Evolutionary conservation across 345 rosid species (phyloP), one percentile per base, ranked within the genome.

Genomic region (Populus ilicifolia): DNA sequence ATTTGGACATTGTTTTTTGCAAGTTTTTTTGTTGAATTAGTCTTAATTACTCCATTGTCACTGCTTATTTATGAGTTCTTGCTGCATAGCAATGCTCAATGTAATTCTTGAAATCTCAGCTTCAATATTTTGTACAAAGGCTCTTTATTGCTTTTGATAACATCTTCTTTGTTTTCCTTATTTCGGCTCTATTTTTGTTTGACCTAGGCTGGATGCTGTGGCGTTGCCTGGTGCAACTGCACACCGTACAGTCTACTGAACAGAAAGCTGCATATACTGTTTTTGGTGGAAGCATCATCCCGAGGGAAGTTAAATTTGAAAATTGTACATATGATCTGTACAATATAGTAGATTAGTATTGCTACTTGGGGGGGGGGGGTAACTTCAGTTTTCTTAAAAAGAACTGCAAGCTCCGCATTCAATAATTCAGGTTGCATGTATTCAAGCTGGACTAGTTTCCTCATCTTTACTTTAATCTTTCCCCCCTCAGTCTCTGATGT

Each of bases 161-260:
- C 20, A 21, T 39, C 38, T 17, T 29, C 9, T 21, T 6, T 16
- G 33, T 48, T 25, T 56, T 2, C 59, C 52, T n/a, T 16, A 2
- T 25, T 50, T 54, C 25, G 36, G 5, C 13, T 61, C 43, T 21
- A 25, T 69, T 70, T 59, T 12, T 52, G 59, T 29, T 39, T 74
- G 18, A 8, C 33, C 7, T 33, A 64, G 75, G 14, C 17, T 50
- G 7, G 66, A 64, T 66, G 67, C 72, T 78, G 44, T 38, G 48
- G 1, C 70, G 30, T 77, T 25, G n/a, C 29, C 21, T 69, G 75
- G 52, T 43, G 46, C 67, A 66, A 67, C 56, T 36, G 70, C 39
- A 78, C 46, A 62, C 54, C 48, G 80, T 78, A 65, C 50, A 71
- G 75, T 30, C 6, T 11, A 61, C 48, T 62, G 20, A 65, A 21